Base-by-base conservation (phyloP, 805 yeast genomes). In the Candida nitratophila region DNA sequence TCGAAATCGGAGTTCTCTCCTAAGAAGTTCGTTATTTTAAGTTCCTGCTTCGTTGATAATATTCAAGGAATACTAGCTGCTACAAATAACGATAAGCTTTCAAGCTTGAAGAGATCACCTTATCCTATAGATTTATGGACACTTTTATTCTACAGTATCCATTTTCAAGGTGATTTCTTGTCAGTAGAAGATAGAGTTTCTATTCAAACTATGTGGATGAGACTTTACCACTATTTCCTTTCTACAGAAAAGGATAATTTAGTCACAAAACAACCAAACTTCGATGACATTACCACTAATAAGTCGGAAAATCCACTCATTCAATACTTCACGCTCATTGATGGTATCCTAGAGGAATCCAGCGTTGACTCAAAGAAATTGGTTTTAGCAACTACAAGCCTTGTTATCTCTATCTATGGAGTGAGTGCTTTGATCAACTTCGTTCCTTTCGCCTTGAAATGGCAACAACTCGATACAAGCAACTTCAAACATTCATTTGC, bases 111-210 rank as follows among this genome's bases (percentile, higher is more conserved):
- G 37, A 65, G 74, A 48, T 66, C 71, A 42, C 66, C 67, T 33
- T 76, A 69, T 22, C 66, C 68, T 12, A 54, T 66, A 40, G 71
- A 64, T 40, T 59, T 68, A 37, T 74, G 78, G 73, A 73, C 70
- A 39, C 51, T 64, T 33, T 60, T 73, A 33, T 68, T 47, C 30
- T 50, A 51, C 31, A 33, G 53, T 2, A 20, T 60, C 2, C 51
- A 50, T 21, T 54, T 60, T 39, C 49, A 51, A 20, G 33, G 45
- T 41, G 17, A 56, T 56, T 43, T 46, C 63, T 3, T 47, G 43
- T 1, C 47, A 5, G n/a, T 38, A 5, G 40, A 51, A 11, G 65
- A 65, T 37, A 58, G 64, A 38, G 50, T 52, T n/a, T 46, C 50
- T 10, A 58, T 71, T 32, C 77, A 72, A 50, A 36, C 50, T 5